These are phyloP conservation scores for Sporothrix schenckii DNA, from an alignment of 2,329 filamentous ascomycete genomes.

Conservation along the genomic window DNA sequence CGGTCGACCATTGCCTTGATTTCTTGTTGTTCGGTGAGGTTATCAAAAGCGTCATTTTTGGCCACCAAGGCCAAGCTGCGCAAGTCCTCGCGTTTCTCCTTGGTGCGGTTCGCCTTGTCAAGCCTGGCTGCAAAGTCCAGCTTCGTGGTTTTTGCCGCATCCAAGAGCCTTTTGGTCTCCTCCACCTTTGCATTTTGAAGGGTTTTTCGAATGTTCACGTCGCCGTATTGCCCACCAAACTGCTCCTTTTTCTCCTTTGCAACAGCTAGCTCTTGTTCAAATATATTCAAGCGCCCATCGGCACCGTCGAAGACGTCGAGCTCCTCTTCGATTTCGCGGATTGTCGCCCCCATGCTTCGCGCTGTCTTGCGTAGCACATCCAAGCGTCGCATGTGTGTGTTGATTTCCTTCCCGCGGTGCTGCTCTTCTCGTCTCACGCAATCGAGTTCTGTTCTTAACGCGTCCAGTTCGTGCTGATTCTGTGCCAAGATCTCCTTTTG, in stretches of 20 bases:
- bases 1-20: conserved; percentile 51
- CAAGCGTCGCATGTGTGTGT: conserved; percentile 51
- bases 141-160: conserved; percentile 41
- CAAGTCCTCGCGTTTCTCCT: conserved; percentile 52
- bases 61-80: conserved; percentile 58
- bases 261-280: conserved; percentile 62
- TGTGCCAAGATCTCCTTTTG: conserved; percentile 56
- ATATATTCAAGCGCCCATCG: conserved; percentile 65
- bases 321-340: conserved; percentile 57
- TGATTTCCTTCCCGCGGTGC: conserved; percentile 53
- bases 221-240: conserved; percentile 59
- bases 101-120: conserved; percentile 60
- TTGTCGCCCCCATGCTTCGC: conserved; percentile 63
- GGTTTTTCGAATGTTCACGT: conserved; percentile 53
- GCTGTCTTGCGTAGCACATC: conserved; percentile 54
- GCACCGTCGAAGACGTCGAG: conserved; percentile 69
- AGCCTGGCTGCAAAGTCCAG: conserved; percentile 52
- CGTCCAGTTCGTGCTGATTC: conserved; percentile 58
- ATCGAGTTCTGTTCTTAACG: conserved; percentile 54
- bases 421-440: conserved; percentile 53
- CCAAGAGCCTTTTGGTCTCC: conserved; percentile 45
- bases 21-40: conserved; percentile 52
- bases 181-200: conserved; percentile 52
- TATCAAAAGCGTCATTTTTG: conserved; percentile 64
- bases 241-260: conserved; percentile 50